Base-by-base conservation (phyloP, 768 basidiomycete genomes). In the Amanita pallidorosea region DNA sequence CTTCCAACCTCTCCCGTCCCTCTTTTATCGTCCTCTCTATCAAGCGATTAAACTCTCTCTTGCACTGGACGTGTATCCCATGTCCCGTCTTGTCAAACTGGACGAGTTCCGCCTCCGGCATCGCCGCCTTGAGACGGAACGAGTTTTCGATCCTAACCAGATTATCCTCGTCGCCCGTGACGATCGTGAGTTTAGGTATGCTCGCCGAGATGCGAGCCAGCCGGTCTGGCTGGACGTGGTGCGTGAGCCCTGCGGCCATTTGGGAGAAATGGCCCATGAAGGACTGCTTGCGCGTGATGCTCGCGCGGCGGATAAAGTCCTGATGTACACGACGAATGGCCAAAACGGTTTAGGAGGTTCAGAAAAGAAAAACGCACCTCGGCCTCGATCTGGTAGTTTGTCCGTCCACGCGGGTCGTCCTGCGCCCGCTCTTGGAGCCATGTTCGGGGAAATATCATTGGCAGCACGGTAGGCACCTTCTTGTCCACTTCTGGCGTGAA, bases 91-190 rank as follows among this genome's bases (percentile, higher is more conserved):
- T 67, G 47, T 75, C 61, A 79, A 81, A 86, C 49, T 70, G 62
- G n/a, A 77, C 61, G 36, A 79, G 65, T 57, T 79, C 72, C 1
- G 75, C 70, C 54, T 80, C 77, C 0, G 79, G 76, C 84, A 88
- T 89, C 35, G 66, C 57, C 8, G 61, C 61, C 60, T 80, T 79
- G 18, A 90, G 59, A 18, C 70, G 63, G 6, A 62, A 56, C 20
- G 81, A 83, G 49, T 83, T 76, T 6, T 57, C 54, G 0, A 77
- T 69, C 13, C 66, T 57, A 7, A 90, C 72, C 2, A 90, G 63
- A 44, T 74, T 55, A 58, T 89, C 88, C 1, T 77, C 63, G 53
- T 84, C 79, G 2, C 85, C 88, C 0, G 82, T 84, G n/a, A 88
- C 58, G 47, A 79, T 80, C 27, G 72, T 57, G 7, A 88, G 72